Conservation (phyloP, 2,329 filamentous ascomycete genomes). For the Fusarium proliferatum region DNA sequence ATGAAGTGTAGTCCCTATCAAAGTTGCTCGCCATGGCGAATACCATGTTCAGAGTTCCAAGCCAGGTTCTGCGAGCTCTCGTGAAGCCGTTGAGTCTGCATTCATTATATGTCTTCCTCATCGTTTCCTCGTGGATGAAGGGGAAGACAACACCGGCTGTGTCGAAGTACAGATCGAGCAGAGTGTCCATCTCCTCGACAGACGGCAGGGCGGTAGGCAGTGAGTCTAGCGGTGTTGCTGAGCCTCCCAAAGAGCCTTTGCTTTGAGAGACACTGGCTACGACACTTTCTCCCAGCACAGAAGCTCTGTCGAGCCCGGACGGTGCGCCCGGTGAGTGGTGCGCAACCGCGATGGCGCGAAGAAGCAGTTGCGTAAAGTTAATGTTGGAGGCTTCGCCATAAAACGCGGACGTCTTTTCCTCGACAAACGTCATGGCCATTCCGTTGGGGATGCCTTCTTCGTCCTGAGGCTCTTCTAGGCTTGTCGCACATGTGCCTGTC, state of each 20-base stretch:
- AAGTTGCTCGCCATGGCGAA: neutral
- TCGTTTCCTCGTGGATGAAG: neutral
- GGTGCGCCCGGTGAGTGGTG: neutral
- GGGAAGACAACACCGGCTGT: neutral
- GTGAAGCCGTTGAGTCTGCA: neutral
- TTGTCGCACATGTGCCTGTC: neutral
- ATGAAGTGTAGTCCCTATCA: neutral
- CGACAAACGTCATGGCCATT: slow-evolving; percentile 3
- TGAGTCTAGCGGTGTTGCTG: neutral
- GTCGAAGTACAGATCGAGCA: neutral
- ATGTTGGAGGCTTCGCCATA: neutral
- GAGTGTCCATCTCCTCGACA: neutral
- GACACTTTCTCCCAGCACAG: neutral
- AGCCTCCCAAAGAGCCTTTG: neutral
- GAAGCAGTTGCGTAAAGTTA: neutral
- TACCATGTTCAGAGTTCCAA: neutral
- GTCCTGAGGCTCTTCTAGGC: neutral
- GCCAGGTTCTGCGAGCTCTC: neutral
- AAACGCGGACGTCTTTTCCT: neutral
- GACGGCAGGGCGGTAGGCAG: neutral
- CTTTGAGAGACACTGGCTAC: neutral
- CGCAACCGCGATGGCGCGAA: neutral
- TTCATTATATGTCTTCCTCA: neutral
- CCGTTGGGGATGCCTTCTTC: neutral
- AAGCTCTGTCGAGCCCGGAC: neutral